Base-by-base conservation (phyloP, 345 rosid genomes). In the Hibiscus tridactylites region DNA sequence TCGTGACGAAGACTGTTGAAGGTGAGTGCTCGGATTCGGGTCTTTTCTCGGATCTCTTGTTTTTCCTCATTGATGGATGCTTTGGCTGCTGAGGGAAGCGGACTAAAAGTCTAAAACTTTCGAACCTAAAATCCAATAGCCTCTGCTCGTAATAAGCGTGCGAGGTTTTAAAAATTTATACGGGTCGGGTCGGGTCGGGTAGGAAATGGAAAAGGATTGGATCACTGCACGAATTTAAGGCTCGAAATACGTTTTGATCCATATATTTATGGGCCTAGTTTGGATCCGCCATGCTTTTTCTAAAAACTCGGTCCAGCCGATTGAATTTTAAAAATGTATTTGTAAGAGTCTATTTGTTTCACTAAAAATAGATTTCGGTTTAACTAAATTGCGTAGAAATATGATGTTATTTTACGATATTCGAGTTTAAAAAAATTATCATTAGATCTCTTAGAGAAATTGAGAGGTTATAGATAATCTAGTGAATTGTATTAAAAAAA, bases 1-100 rank as follows among this genome's bases (percentile, higher is more conserved):
- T 91, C 57, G 88, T 80, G 72, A 95, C 87, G 80, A 90, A 88
- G 5, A 92, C 87, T 68, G 98, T 95, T 56, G 85, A 83, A 35
- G 88, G 83, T 70, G 88, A 79, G 85, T 92, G 93, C 52, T 80
- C 85, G 50, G 80, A 81, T 35, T 81, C 83, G 75, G 77, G 81
- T 74, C 78, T 83, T 47, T 83, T 89, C 33, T 71, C 79, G 21
- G 71, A 75, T 76, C 79, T 87, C 74, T 73, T 82, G 52, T 69
- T 79, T 75, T 85, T 87, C 52, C 85, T 88, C 88, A 82, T 85
- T 67, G 61, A n/a, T 15, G 74, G 9, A 50, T 33, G 24, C 1
- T 37, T 31, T 67, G 71, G 81, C 13, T 33, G 62, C 28, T 29
- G 3, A 54, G 42, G 42, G 19, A 71, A 52, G 57, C 39, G 72